Base-by-base conservation (phyloP, 129 eudicot genomes). In the Calendula officinalis region DNA sequence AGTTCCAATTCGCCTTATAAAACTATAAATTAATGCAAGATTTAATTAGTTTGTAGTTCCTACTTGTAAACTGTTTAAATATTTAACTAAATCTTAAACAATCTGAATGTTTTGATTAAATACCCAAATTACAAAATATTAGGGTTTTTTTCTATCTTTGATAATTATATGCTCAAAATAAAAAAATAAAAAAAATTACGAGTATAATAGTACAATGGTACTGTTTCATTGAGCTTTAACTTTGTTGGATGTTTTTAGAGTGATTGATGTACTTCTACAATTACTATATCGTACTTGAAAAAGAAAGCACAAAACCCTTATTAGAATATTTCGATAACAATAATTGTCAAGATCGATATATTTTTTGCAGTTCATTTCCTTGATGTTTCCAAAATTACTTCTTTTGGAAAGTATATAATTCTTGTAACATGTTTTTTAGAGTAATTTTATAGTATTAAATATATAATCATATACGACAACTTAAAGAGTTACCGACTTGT, bases 251-350 rank as follows among this genome's bases (percentile, higher is more conserved):
- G 41, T 40, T 17, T 49, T 60, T 60, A 11, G 30, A 71, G 56
- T 62, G 62, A 42, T 71, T 43, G 57, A 62, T 72, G 75, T 69
- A 69, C 75, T 58, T 69, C 67, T 16, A 58, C 57, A 35, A 58
- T 69, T 17, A 44, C 3, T 30, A 46, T 57, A 45, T 9, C 8
- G 30, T 45, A 69, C 66, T 17, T 69, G 71, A 17, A 17, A 45
- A 63, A 7, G 56, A 63, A 45, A 13, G 35, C 71, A 66, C 70
- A 37, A 37, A 37, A 6, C 10, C 10, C 8, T 50, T 16, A 6
- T 10, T 49, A 38, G 15, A 66, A 36, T 37, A 35, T 64, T 64
- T 33, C 17, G 39, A 12, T 27, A 62, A 44, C 32, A 62, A 32
- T 4, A 45, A 13, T n/a, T 46, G n/a, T 67, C 43, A 67, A 30